Percentiles rank a stretch among this genome's conserved stretches.
Evolutionary conservation across 2,329 filamentous ascomycete species (phyloP).

Genomic region (Diaporthe citri): DNA sequence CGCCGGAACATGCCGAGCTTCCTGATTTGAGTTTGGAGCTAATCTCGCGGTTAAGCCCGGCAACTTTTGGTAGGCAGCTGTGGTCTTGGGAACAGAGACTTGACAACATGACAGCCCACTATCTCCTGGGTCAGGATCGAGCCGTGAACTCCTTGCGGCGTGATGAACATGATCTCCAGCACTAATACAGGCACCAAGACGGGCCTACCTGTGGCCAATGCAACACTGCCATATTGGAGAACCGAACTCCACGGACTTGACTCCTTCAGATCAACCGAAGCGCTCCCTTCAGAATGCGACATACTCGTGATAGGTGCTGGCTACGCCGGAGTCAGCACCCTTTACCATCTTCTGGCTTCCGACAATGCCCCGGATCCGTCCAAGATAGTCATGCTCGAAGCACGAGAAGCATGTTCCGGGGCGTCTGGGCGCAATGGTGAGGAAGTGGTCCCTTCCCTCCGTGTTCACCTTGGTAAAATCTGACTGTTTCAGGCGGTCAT

Average conservation of each 20-base stretch:
- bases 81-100: background rate
- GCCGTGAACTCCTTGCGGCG: background rate
- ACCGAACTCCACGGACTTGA: conserved; percentile 51
- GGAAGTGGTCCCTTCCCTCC: conserved; percentile 29
- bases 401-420: conserved; percentile 51
- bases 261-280: conserved; percentile 51
- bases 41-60: background rate
- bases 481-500: conserved; percentile 28
- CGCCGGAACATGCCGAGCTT: conserved; percentile 1
- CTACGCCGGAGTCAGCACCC: conserved; percentile 57
- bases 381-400: conserved; percentile 50
- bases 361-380: conserved; percentile 23
- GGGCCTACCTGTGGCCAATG: conserved; percentile 22
- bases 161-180: background rate
- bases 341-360: conserved; percentile 54
- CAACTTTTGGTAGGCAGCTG: background rate
- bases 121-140: background rate
- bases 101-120: background rate
- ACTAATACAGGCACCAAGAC: background rate
- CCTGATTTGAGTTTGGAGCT: conserved; percentile 28
- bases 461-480: background rate
- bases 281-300: conserved; percentile 55
- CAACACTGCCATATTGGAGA: conserved; percentile 55
- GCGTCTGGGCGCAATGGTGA: conserved; percentile 53
- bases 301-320: conserved; percentile 63